Evolutionary conservation across 164 flowering plant genomes (phyloP), one percentile per base, ranked within the genome.

Genomic region (Chimonanthus praecox): DNA sequence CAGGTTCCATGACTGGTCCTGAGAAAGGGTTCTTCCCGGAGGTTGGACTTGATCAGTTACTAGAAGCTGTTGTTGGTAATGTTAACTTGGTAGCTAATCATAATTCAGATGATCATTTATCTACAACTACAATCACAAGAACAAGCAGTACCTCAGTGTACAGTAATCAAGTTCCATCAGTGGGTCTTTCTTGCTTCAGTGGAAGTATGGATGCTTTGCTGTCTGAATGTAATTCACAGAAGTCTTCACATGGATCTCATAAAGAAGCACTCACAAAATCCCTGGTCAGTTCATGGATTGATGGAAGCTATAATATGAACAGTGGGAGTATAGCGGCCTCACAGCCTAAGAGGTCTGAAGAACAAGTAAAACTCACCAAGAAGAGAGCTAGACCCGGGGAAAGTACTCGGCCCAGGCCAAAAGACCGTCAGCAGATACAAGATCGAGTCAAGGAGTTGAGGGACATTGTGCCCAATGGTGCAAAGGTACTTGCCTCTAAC

Each of bases 371-470:
- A 81, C 63, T 70, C 60, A 74, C 77, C 58, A 90, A 77, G 84
- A 94, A 89, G 77, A 88, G 91, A 79, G 94, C 91, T 64, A 87
- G 87, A 79, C 90, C 98, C 44, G 94, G 97, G 68, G 93, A 89
- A 80, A 88, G 89, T 79, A 74, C 84, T 47, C 81, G 92, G 11
- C 97, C 97, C 46, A 88, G 94, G 84, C 97, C 97, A 47, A 92
- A 89, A 81, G 97, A 94, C 72, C 91, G 98, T 33, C 97, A 92
- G 77, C 82, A 77, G 82, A 94, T 94, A 74, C 90, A 88, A 77
- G 98, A 92, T 51, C 91, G 96, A 44, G 80, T 92, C 66, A 80
- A 82, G 74, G 98, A 94, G 84, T 74, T 94, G 82, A 80, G 90
- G 80, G 88, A 81, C 72, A 86, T 94, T 74, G 91, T 92, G 33